phyloP scores from a whole-genome alignment of 306 rosid species.

The Cucumis sativus region DNA sequence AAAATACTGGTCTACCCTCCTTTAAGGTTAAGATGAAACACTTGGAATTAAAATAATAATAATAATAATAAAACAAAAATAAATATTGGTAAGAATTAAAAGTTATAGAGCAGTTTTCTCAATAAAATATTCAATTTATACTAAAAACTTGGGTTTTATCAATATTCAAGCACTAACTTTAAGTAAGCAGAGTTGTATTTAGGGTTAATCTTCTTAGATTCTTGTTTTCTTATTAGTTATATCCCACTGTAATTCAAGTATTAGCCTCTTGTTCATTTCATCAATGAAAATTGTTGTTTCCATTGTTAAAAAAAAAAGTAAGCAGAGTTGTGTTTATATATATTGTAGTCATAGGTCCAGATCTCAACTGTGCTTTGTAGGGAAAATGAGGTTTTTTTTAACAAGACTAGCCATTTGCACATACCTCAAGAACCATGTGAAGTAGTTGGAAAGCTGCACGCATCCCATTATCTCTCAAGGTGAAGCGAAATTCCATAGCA shows the following conservation, averaged over 20 bases:
- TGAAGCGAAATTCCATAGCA: constrained; percentile 97
- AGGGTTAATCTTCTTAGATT: no score
- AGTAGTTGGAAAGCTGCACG: constrained; percentile 97
- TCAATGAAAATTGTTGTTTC: no score
- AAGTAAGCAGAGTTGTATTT: not conserved
- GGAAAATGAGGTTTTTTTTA: not conserved
- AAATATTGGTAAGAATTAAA: not conserved
- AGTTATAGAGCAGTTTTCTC: not conserved
- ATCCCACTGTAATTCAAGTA: no score
- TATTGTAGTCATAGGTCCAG: not conserved
- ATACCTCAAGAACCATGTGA: constrained; percentile 98
- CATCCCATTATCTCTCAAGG: constrained; percentile 91
- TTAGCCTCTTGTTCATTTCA: no score
- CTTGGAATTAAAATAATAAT: not conserved
- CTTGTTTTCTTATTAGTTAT: no score
- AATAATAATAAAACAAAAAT: no score
- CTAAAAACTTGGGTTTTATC: not conserved
- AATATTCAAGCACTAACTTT: not conserved
- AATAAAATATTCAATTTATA: not conserved
- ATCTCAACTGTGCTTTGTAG: not conserved
- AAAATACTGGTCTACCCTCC: not conserved
- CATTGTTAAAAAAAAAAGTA: no score
- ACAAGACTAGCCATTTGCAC: not conserved
- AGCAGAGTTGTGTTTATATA: not conserved
- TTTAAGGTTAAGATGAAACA: not conserved